These are phyloP conservation scores for Entomortierella parvispora DNA, from an alignment of 192 early-diverging fungal species.

Conservation along the genomic window DNA sequence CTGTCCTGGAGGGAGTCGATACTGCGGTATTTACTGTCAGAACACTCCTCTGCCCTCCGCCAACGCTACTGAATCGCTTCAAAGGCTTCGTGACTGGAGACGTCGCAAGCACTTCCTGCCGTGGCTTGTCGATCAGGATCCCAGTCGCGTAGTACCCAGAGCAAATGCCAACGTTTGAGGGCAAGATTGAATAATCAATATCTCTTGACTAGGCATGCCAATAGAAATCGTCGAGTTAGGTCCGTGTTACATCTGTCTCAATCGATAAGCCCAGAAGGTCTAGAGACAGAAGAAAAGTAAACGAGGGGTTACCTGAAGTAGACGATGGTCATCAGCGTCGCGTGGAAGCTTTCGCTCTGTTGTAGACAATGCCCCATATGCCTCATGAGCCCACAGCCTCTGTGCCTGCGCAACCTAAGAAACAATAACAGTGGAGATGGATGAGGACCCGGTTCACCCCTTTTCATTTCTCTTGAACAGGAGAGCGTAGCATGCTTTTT, in stretches of 20 bases:
- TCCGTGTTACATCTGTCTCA: not conserved
- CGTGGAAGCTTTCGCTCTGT: not conserved
- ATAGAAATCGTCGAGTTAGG: not conserved
- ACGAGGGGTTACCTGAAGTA: too few relatives aligned
- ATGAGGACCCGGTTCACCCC: not conserved
- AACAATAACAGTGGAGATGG: not conserved
- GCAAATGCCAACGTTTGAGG: slow-evolving; percentile 25
- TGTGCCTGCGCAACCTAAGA: slow-evolving; percentile 23
- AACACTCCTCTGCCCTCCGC: not conserved
- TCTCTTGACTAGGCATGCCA: too few relatives aligned
- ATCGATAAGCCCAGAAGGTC: too few relatives aligned
- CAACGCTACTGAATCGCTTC: slow-evolving; percentile 7
- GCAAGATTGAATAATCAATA: slow-evolving; percentile 9
- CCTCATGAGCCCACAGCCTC: slow-evolving; percentile 34
- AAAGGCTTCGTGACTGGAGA: not conserved
- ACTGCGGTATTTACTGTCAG: slow-evolving; percentile 24
- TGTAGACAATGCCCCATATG: slow-evolving; percentile 8
- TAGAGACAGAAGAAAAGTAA: not conserved
- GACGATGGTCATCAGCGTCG: not conserved
- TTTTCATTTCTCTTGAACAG: too few relatives aligned
- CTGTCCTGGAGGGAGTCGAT: slow-evolving; percentile 8
- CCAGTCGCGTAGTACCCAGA: slow-evolving; percentile 19
- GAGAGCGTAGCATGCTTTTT: too few relatives aligned
- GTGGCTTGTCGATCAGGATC: slow-evolving; percentile 31
- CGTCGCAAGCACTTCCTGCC: too few relatives aligned